These are phyloP conservation scores for Teunomyces gatunensis DNA, from an alignment of 805 yeast genomes.

Conservation along the genomic window DNA sequence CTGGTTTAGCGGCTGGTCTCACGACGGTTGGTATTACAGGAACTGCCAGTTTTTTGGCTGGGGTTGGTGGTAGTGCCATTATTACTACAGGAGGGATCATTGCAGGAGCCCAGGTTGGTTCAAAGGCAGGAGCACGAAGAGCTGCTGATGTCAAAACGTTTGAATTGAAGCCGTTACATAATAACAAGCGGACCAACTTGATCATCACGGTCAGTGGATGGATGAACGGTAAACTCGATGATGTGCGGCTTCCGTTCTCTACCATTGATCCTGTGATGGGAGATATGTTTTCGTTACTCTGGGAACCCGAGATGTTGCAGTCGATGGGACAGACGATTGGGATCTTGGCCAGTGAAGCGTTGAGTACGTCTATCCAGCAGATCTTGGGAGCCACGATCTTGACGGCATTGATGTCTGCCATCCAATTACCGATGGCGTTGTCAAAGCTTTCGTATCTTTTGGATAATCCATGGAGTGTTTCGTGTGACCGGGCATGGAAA, in stretches of 20 bases:
- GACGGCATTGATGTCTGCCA: constrained; percentile 86
- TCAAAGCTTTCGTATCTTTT: constrained; percentile 84
- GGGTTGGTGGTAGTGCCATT: constrained; percentile 93
- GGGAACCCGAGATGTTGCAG: constrained; percentile 98
- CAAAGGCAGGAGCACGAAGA: constrained; percentile 78
- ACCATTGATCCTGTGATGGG: constrained; percentile 99
- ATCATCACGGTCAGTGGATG: constrained; percentile 93
- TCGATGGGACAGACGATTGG: constrained; percentile 95
- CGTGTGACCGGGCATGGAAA: constrained; percentile 95
- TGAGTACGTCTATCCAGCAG: constrained; percentile 92
- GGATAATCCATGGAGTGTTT: constrained; percentile 98
- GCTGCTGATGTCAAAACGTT: constrained; percentile 92
- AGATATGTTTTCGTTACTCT: constrained; percentile 81
- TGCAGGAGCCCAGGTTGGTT: constrained; percentile 87
- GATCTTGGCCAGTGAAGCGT: constrained; percentile 89
- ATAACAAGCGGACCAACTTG: constrained; percentile 82
- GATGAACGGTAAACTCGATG: constrained; percentile 96
- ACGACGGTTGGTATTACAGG: constrained; percentile 94
- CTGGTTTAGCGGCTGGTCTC: constrained; percentile 96
- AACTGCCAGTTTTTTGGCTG: constrained; percentile 89
- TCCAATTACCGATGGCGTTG: constrained; percentile 88
- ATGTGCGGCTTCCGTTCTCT: constrained; percentile 91
- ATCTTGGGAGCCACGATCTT: constrained; percentile 88
- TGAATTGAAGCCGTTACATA: constrained; percentile 89
- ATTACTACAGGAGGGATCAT: constrained; percentile 91